Base-by-base conservation (phyloP, 768 basidiomycete species). In the Psilocybe subaeruginosa region DNA sequence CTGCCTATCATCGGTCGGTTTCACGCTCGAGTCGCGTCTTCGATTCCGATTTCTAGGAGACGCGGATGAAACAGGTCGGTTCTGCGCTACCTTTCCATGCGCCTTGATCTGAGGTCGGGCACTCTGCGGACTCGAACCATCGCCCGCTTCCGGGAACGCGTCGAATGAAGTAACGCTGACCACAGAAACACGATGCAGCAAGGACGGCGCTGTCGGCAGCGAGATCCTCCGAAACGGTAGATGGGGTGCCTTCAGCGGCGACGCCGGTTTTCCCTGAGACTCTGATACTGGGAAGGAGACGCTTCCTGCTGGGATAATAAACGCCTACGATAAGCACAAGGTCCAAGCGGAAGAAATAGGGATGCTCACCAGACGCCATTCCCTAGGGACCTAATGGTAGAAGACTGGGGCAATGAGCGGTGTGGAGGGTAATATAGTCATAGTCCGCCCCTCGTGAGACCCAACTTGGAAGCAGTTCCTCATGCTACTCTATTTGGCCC, bases 141-240 rank as follows among this genome's bases (percentile, higher is more conserved):
- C 61, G 8, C 61, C 62, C 27, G 72, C 73, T 68, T 91, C 90
- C 3, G 83, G 79, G 8, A 89, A 76, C 0, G 91, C 92, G 60
- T 91, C 90, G 66, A 89, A 86, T 0, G 93, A 92, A 4, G 85
- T 80, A 16, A 91, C 78, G 71, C 90, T 92, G 51, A 82, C 83
- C 9, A 90, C 80, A 0, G 91, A 92, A 46, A 87, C 82, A 39
- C 90, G 77, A 63, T 89, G 78, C 9, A 81, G 70, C 8, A 81
- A 65, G 50, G 80, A 81, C 12, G 87, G 80, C 58, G 82, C 71
- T 41, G 83, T 77, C 56, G 86, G 80, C 54, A 90, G 73, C 41
- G 85, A 88, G 59, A 88, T 88, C 39, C 87, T 78, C 57, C 87
- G 79, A 67, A 88, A 88, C 9, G 87, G 86, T 31, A 86, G 77